These are phyloP conservation scores for Colletotrichum liaoningense DNA, from an alignment of 2,329 filamentous ascomycete species.

Conservation along the genomic window DNA sequence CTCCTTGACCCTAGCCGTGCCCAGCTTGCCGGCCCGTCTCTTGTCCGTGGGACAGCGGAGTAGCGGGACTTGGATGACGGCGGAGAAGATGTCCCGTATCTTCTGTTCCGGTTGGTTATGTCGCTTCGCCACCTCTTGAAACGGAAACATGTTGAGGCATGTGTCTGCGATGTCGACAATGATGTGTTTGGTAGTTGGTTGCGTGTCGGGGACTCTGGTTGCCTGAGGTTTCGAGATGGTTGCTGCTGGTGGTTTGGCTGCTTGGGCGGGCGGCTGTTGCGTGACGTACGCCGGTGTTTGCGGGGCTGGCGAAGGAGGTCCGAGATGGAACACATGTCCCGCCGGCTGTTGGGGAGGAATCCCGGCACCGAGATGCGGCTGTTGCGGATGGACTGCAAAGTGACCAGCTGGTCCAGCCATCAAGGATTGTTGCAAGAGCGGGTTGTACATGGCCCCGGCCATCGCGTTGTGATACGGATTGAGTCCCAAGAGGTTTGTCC, in stretches of 20 bases:
- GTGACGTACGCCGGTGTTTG: background rate
- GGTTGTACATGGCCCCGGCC: conserved; percentile 23
- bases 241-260: background rate
- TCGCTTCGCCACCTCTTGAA: conserved; percentile 56
- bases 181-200: conserved; percentile 49
- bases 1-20: conserved; percentile 53
- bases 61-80: conserved; percentile 60
- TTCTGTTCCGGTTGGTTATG: conserved; percentile 55
- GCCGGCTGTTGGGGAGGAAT: conserved; percentile 6
- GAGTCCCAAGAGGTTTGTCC: conserved; percentile 23
- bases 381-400: conserved; percentile 24
- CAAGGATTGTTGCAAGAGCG: conserved; percentile 28
- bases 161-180: conserved; percentile 63
- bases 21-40: conserved; percentile 53
- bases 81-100: conserved; percentile 59
- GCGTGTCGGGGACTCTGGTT: conserved; percentile 36
- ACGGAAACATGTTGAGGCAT: conserved; percentile 58
- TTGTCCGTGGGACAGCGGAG: conserved; percentile 58
- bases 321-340: conserved; percentile 9
- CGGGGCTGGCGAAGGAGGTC: background rate
- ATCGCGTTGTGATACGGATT: conserved; percentile 31
- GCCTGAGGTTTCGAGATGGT: background rate
- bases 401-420: conserved; percentile 2
- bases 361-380: background rate
- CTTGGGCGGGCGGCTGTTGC: background rate